Evolutionary conservation across 2,329 filamentous ascomycete genomes (phyloP).

Genomic region (Monilinia laxa): DNA sequence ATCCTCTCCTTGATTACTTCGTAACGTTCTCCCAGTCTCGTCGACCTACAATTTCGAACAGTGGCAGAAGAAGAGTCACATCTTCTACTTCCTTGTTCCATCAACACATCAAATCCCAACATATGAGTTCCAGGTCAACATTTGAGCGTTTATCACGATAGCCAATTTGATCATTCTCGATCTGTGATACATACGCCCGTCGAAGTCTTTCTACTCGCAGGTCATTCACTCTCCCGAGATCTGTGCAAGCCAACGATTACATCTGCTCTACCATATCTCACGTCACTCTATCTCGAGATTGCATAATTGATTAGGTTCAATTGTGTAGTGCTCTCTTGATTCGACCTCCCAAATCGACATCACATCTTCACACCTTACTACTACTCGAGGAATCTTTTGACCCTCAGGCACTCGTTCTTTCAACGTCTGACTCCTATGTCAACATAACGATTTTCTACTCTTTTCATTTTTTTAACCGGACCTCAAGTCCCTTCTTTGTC

Average conservation of each 20-base stretch:
- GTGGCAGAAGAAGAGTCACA: constrained; percentile 48
- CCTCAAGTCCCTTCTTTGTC: constrained; percentile 36
- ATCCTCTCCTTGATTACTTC: constrained; percentile 5
- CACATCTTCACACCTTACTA: constrained; percentile 21
- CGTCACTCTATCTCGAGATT: constrained; percentile 15
- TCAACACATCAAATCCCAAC: constrained; percentile 41
- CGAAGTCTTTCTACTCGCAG: constrained; percentile 21
- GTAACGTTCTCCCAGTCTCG: constrained; percentile 3
- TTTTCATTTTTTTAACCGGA: constrained; percentile 41
- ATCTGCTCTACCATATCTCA: constrained; percentile 5
- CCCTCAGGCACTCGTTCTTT: constrained; percentile 38
- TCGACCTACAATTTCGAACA: constrained; percentile 20
- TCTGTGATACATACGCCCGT: constrained; percentile 23
- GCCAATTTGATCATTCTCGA: constrained; percentile 38
- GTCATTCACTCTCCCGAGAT: constrained; percentile 9
- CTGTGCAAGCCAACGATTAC: constrained; percentile 20
- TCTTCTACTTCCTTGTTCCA: constrained; percentile 48
- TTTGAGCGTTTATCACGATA: constrained; percentile 43
- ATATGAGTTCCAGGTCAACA: constrained; percentile 46
- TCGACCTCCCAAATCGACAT: constrained; percentile 33
- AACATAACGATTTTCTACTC: constrained; percentile 40
- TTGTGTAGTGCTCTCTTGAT: constrained; percentile 28
- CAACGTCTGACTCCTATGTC: constrained; percentile 39
- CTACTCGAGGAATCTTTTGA: constrained; percentile 29
- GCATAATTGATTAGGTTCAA: constrained; percentile 29